Evolutionary conservation across 441 rosid species (phyloP), one percentile per base, ranked within the genome.

Genomic region (Francoa sonchifolia): DNA sequence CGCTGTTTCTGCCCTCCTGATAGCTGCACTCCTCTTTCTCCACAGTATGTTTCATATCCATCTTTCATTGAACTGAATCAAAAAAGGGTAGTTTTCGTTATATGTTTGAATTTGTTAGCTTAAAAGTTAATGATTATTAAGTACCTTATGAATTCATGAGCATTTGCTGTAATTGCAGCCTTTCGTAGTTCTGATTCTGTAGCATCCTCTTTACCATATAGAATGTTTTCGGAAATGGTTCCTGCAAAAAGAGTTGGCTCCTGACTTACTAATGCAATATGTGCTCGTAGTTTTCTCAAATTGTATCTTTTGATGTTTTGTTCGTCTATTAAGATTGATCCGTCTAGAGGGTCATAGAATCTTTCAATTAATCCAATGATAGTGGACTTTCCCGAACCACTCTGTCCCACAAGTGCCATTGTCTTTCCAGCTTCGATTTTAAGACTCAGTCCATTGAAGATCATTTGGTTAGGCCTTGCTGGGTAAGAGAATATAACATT

Each of bases 1-100:
- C 74, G 59, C 54, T 72, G 74, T 39, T 62, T 72, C 52, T 72
- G 74, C 13, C 78, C 78, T 29, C 78, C 74, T 2, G 78, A 68
- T n/a, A 68, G 43, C 15, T 65, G 70, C 12, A 57, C 67, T 40
- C 72, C 74, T 54, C 74, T 59, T 50, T 60, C 70, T 34, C 74
- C 78, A 8, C 72, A 70, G 19, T 46, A 58, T 0, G 77, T 70
- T 6, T 59, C 64, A 13, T 73, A 68, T 1, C 74, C 72, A 18
- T 62, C 69, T 44, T 45, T 51, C 71, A 59, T 52, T n/a, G 67
- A 54, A 32, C 72, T 62, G 62, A 52, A 53, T 15, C 16, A 15
- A 8, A 33, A n/a, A 8, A 25, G 11, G 10, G n/a, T 13, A 29
- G 8, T 7, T 29, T 29, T 13, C 2, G 11, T 3, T 29, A 3